Conservation (phyloP, 2,329 filamentous ascomycete genomes). For the Neonectria faginata region DNA sequence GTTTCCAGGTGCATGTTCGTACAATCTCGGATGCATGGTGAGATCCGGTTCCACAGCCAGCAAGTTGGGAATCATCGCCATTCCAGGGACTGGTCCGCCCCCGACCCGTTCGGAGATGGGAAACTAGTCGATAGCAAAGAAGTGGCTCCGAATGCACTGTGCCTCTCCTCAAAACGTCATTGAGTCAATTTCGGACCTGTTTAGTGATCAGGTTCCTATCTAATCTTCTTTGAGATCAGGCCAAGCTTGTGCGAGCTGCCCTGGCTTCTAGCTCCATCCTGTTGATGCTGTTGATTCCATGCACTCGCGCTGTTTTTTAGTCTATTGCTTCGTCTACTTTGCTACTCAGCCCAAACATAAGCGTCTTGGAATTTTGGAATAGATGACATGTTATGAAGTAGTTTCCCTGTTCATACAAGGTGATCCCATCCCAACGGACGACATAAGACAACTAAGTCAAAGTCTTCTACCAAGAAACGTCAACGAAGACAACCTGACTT, state of each 20-base stretch:
- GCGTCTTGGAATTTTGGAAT: no score
- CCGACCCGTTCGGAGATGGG: conserved; percentile 16
- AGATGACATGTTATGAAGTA: no score
- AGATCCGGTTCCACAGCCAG: conserved; percentile 21
- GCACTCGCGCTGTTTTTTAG: no score
- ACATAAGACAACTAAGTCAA: no score
- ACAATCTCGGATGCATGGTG: conserved; percentile 13
- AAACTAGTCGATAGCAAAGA: not conserved
- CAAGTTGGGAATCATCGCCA: conserved; percentile 20
- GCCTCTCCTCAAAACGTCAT: not conserved
- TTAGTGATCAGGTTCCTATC: not conserved
- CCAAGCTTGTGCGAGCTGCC: not conserved
- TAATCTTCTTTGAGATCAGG: not conserved
- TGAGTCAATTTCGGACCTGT: not conserved
- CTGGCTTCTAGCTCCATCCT: not conserved
- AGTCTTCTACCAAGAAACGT: not conserved
- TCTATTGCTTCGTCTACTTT: no score
- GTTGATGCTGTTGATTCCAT: no score
- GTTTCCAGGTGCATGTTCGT: conserved; percentile 9
- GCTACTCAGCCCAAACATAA: no score
- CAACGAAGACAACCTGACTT: not conserved
- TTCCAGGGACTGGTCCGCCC: conserved; percentile 16
- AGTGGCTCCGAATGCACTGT: not conserved
- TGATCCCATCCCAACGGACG: no score
- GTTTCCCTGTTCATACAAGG: no score